A percentile compares a stretch with the other conserved stretches of the same genome.
Conservation (phyloP, 768 basidiomycete species). For the Sutorius australiensis region DNA sequence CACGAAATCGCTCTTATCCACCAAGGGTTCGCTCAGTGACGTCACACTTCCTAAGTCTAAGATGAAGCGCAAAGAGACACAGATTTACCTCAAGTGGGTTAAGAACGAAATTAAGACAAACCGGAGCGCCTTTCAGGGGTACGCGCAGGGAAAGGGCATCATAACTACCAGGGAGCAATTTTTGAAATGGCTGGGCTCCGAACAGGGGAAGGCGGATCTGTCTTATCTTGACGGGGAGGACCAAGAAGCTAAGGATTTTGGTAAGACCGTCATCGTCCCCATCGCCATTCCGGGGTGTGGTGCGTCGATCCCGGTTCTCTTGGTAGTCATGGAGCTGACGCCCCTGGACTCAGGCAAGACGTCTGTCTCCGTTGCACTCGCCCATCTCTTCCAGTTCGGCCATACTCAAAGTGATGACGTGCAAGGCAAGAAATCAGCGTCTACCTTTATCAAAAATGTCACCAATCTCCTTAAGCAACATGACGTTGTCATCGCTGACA, state of each 20-base stretch:
- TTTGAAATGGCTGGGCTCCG: slow-evolving; percentile 57
- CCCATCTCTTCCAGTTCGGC: slow-evolving; percentile 76
- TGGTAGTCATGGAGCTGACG: background rate
- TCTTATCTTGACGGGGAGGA: slow-evolving; percentile 26
- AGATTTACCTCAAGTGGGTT: slow-evolving; percentile 80
- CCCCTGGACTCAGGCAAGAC: slow-evolving; percentile 70
- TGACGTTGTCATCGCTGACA: slow-evolving; percentile 89
- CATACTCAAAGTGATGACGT: slow-evolving; percentile 96
- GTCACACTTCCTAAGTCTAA: slow-evolving; percentile 56
- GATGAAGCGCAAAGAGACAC: slow-evolving; percentile 74
- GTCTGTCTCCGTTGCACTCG: slow-evolving; percentile 71
- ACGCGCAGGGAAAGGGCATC: slow-evolving; percentile 73
- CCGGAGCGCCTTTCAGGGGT: slow-evolving; percentile 56
- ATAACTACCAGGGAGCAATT: slow-evolving; percentile 80
- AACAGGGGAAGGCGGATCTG: slow-evolving; percentile 40
- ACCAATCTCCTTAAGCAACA: slow-evolving; percentile 51
- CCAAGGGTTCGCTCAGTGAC: slow-evolving; percentile 30
- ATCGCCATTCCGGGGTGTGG: slow-evolving; percentile 93
- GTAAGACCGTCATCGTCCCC: slow-evolving; percentile 83
- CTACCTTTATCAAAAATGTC: slow-evolving; percentile 72
- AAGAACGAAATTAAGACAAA: slow-evolving; percentile 67
- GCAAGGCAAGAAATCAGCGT: slow-evolving; percentile 65
- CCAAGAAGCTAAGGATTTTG: slow-evolving; percentile 32
- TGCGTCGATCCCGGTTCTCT: slow-evolving; percentile 33
- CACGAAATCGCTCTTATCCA: slow-evolving; percentile 67